Evolutionary conservation across 371 early-diverging fungal genomes (phyloP), one percentile per base, ranked within the genome.

Genomic region (Mortierella sp.): DNA sequence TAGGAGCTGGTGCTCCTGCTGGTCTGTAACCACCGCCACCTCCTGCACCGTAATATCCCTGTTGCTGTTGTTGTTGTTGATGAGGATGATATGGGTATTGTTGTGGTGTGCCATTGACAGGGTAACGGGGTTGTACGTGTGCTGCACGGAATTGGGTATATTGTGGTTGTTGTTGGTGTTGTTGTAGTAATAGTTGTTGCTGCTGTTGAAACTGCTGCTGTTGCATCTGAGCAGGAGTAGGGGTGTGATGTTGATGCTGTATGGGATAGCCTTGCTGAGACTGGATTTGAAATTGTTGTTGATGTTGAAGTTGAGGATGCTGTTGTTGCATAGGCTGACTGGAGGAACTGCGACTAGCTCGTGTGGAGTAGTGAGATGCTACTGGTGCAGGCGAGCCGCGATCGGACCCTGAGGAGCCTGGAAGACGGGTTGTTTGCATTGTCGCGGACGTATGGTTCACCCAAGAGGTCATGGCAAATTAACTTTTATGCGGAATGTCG

Each of bases 391-490:
- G 48, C 2, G 69, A 56, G 19, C 52, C 56, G 5, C 50, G 41
- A 39, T 67, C 68, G 31, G 68, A 49, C 17, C 51, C 51, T 50
- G n/a, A 19, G 6, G 37, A 7, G 0, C 37, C 47, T 2, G 34
- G n/a, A 14, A 17, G 54, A 4, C 47, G 62, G 6, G 24, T 46
- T 37, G 70, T 15, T 28, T 69, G 69, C 69, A 68, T 68, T 19
- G 69, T 56, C 14, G 51, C 56, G 23, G 56, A n/a, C 8, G 64
- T 64, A 24, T 64, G 64, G 19, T 64, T 66, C 43, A 66, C 67
- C 67, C 67, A 66, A 14, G 57, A 58, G 4, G 66, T 42, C 66
- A 65, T 65, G 6, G 37, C 14, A 34, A 34, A 23, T 15, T n/a
- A n/a, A n/a, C n/a, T n/a, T n/a, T n/a, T n/a, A n/a, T n/a, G n/a